Evolutionary conservation across 2,329 filamentous ascomycete species (phyloP), one percentile per base, ranked within the genome.

Genomic region (Drechslerella stenobrocha): DNA sequence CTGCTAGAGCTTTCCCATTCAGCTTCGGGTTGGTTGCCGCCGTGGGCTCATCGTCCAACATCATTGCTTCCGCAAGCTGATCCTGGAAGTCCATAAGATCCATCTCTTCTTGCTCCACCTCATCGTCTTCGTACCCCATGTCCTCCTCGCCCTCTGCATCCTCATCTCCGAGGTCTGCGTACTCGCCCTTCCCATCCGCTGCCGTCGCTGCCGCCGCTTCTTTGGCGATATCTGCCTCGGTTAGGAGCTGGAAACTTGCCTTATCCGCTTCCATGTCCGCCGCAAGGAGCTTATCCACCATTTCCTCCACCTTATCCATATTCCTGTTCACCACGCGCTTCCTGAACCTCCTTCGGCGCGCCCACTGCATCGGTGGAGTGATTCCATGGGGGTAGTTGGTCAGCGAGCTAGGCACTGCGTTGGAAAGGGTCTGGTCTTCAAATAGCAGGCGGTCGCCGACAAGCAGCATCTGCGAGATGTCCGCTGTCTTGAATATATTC

Each of bases 401-500:
- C 11, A 81, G 73, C 26, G 77, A 74, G 56, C 45, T 63, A n/a
- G 70, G 70, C 15, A 84, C 74, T 5, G 81, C 79, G 69, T 77
- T 79, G 9, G 77, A 77, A 57, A 78, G 59, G 0, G 81, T 81
- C 70, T 83, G 80, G 18, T 80, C 77, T 69, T 84, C 82, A 4
- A 75, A 82, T 37, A 80, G 76, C 22, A 87, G 81, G 5, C 74
- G 77, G 1, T 84, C 84, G 58, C 87, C 77, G 0, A 89, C 83
- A 13, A 87, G 77, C 7, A 89, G 79, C 85, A 89, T 88, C 75
- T 89, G 57, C 2, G 56, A 69, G 11, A 60, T 83, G 75, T 89
- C 87, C 15, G 84, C 84, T 22, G 83, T 84, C 75, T 89, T 89
- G 77, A 85, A 87, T 82, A 85, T 88, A 13, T 83, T 81, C 70